These are phyloP conservation scores for Pythium aquatile DNA, from an alignment of 352 stramenopile species.

Conservation along the genomic window DNA sequence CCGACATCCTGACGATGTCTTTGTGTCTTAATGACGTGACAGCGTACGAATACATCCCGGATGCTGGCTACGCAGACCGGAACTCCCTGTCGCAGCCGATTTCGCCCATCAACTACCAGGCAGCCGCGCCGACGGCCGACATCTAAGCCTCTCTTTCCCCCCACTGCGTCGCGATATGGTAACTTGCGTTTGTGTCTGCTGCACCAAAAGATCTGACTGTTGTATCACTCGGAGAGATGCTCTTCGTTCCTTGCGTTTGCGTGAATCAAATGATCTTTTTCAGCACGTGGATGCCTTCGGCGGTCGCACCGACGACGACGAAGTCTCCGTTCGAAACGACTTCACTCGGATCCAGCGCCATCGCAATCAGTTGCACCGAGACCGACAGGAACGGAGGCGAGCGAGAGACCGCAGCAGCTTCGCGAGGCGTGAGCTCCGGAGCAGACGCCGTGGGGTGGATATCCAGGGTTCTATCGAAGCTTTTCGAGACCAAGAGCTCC, in stretches of 20 bases:
- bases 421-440: slow-evolving; percentile 46
- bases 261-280: slow-evolving; percentile 42
- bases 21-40: neutral
- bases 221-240: neutral
- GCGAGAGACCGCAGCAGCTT: slow-evolving; percentile 39
- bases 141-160: slow-evolving; percentile 31
- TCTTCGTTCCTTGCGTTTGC: neutral
- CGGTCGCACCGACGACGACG: slow-evolving; percentile 39
- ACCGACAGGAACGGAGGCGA: slow-evolving; percentile 53
- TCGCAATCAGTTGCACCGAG: slow-evolving; percentile 39
- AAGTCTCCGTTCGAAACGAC: slow-evolving; percentile 38
- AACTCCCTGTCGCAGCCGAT: slow-evolving; percentile 38
- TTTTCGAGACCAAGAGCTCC: slow-evolving; percentile 30
- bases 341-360: slow-evolving; percentile 38
- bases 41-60: slow-evolving; percentile 86
- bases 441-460: slow-evolving; percentile 33
- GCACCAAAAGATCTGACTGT: neutral
- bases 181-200: neutral
- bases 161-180: neutral
- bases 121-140: slow-evolving; percentile 55
- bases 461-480: slow-evolving; percentile 52
- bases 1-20: neutral
- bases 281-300: slow-evolving; percentile 53
- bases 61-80: slow-evolving; percentile 47
- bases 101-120: slow-evolving; percentile 61